Conservation (phyloP, 1,284 basidiomycete species). For the Ustilago trichophora region DNA sequence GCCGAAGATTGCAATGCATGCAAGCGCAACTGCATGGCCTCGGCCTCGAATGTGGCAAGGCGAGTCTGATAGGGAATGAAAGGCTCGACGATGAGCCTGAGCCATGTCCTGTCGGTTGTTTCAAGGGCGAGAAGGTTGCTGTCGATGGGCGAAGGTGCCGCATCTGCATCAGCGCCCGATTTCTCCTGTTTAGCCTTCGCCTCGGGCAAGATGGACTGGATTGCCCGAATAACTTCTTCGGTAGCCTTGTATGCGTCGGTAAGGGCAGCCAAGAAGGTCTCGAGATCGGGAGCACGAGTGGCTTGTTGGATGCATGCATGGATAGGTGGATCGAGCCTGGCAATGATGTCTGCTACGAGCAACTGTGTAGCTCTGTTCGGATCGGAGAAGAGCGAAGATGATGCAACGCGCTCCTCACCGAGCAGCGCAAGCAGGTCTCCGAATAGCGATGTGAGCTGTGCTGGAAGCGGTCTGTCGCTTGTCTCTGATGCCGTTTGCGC, state of each 20-base stretch:
- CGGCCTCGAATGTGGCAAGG: conserved; percentile 31
- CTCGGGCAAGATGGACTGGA: conserved; percentile 16
- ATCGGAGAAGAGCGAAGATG: conserved; percentile 32
- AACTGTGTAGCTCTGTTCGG: conserved; percentile 20
- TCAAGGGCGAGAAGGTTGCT: conserved; percentile 15
- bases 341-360: conserved; percentile 21
- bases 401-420: conserved; percentile 45
- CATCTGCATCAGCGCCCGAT: conserved; percentile 7
- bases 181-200: neutral
- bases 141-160: conserved; percentile 11
- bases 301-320: conserved; percentile 17
- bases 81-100: conserved; percentile 28
- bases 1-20: conserved; percentile 10
- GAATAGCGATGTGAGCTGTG: conserved; percentile 19
- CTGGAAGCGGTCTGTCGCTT: conserved; percentile 16
- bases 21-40: conserved; percentile 35
- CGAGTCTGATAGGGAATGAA: conserved; percentile 39
- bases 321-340: conserved; percentile 35
- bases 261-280: conserved; percentile 17
- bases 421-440: conserved; percentile 37
- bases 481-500: conserved; percentile 17
- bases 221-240: conserved; percentile 23
- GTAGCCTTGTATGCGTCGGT: conserved; percentile 30
- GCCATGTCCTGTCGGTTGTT: conserved; percentile 24
- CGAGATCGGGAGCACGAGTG: conserved; percentile 20